These are phyloP conservation scores for Fusarium hostae DNA, from an alignment of 2,329 filamentous ascomycete species.

Conservation along the genomic window DNA sequence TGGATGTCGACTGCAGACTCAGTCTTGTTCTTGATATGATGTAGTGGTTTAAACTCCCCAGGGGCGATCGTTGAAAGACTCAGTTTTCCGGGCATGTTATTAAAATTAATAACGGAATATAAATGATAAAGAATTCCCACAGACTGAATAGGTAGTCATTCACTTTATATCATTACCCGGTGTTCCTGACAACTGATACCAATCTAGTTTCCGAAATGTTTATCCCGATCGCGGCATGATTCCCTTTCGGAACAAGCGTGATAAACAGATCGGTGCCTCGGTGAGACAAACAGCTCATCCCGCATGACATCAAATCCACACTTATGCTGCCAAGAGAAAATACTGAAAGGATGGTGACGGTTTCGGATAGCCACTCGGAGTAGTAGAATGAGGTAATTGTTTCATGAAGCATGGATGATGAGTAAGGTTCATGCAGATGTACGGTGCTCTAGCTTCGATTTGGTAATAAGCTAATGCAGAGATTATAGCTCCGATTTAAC, in stretches of 20 bases:
- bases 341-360: rapidly evolving
- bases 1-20: not conserved
- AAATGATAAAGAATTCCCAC: too few species aligned
- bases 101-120: too few species aligned
- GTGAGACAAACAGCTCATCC: not conserved
- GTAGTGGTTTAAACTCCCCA: not conserved
- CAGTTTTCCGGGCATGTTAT: not conserved
- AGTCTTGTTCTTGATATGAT: not conserved
- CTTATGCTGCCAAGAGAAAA: not conserved
- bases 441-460: not conserved
- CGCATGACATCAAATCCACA: not conserved
- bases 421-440: not conserved
- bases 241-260: not conserved
- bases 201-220: rapidly evolving
- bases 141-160: too few species aligned
- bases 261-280: not conserved
- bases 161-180: too few species aligned
- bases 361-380: too few species aligned
- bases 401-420: not conserved
- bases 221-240: not conserved
- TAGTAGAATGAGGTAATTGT: not conserved
- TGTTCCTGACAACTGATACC: too few species aligned
- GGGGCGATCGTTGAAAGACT: too few species aligned
- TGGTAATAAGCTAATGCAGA: not conserved
- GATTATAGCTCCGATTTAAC: not conserved